These are phyloP conservation scores for Austroboletus eburneus DNA, from an alignment of 768 basidiomycete genomes.

Conservation along the genomic window DNA sequence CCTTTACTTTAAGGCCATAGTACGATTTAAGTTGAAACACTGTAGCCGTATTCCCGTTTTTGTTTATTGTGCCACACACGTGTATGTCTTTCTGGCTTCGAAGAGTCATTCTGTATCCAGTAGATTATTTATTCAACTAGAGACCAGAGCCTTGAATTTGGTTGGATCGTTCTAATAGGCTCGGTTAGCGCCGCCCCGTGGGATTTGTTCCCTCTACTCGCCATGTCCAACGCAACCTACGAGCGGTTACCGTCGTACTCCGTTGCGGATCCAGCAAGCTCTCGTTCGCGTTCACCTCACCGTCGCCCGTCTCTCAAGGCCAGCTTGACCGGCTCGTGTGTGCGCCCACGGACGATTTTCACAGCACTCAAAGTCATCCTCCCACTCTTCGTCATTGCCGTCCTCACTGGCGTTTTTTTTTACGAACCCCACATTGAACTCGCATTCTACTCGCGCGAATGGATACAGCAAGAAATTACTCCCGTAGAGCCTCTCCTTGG, in stretches of 20 bases:
- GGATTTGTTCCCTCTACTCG: neutral
- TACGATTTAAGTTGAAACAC: no score
- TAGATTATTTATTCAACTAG: neutral
- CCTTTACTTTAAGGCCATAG: no score
- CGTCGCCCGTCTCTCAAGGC: constrained; percentile 25
- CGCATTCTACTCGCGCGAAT: constrained; percentile 68
- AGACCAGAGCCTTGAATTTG: no score
- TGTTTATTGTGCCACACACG: no score
- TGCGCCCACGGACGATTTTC: constrained; percentile 37
- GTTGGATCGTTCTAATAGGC: no score
- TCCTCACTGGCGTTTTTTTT: constrained; percentile 49
- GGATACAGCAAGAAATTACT: constrained; percentile 74
- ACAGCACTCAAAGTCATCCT: constrained; percentile 43
- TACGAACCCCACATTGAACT: constrained; percentile 88
- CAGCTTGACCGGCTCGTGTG: constrained; percentile 15
- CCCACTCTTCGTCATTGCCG: constrained; percentile 33
- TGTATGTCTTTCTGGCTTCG: no score
- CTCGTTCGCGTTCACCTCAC: constrained; percentile 25
- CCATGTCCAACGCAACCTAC: constrained; percentile 41
- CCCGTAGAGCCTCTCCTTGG: constrained; percentile 58
- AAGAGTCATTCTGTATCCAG: no score
- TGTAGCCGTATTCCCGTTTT: no score
- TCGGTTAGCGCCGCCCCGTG: neutral
- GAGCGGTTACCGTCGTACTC: constrained; percentile 51
- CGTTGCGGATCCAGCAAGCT: constrained; percentile 28